These are phyloP conservation scores for Neurospora tetraspora DNA, from an alignment of 495 filamentous ascomycete species.

Conservation along the genomic window DNA sequence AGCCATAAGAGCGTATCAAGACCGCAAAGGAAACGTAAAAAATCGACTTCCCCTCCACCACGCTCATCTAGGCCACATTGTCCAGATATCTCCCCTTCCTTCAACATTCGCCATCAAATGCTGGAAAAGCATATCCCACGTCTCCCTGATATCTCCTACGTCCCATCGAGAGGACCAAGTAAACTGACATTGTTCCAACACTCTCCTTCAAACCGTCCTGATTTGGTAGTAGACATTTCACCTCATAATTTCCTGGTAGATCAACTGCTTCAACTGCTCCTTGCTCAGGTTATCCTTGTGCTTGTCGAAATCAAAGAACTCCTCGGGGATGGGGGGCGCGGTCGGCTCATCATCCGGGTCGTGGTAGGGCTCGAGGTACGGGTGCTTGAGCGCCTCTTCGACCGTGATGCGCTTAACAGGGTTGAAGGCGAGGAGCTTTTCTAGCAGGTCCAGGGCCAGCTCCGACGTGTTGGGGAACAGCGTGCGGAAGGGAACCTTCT, in stretches of 20 bases:
- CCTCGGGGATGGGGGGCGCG: slow-evolving; percentile 89
- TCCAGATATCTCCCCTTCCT: neutral
- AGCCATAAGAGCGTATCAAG: neutral
- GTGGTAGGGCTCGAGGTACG: slow-evolving; percentile 97
- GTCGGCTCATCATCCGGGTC: slow-evolving; percentile 98
- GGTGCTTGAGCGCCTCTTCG: slow-evolving; percentile 93
- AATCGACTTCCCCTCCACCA: neutral
- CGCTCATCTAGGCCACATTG: neutral
- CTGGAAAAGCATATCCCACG: neutral
- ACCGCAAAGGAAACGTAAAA: neutral
- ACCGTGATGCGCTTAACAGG: slow-evolving; percentile 97
- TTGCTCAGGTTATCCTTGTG: slow-evolving; percentile 98
- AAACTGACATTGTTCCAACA: slow-evolving; percentile 2
- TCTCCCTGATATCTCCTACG: neutral
- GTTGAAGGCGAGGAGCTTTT: slow-evolving; percentile 96
- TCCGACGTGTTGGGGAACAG: slow-evolving; percentile 98
- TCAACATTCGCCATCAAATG: neutral
- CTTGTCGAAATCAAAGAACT: slow-evolving; percentile 99
- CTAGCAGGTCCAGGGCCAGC: slow-evolving; percentile 82
- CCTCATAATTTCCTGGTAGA: slow-evolving; percentile 98
- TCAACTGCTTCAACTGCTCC: slow-evolving; percentile 93
- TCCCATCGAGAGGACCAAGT: neutral
- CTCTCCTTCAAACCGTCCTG: neutral
- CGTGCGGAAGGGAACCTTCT: slow-evolving; percentile 96
- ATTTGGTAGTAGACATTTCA: slow-evolving; percentile 22